Base-by-base conservation (phyloP, 2,329 filamentous ascomycete genomes). In the Cordyceps farinosa region DNA sequence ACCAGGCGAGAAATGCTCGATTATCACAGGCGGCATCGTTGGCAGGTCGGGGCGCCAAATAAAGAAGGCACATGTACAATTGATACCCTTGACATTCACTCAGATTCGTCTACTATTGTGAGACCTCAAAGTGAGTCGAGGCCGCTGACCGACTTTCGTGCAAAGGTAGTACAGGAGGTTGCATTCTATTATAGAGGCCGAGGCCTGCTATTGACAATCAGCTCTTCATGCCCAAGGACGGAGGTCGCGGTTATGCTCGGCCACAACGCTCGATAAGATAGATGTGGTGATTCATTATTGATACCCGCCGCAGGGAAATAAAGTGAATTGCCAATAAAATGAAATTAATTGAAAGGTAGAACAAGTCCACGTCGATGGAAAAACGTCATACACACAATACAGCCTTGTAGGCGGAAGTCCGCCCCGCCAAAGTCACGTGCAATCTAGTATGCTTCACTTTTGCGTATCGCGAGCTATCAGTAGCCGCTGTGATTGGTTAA, bases 11-110 rank as follows among this genome's bases (percentile, higher is more conserved):
- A 67, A 86, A 87, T 72, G 80, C 82, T 54, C 82, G 86, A 69
- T 73, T 87, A 75, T 80, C 83, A 22, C 78, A 79, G 69, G 73
- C 78, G 29, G 80, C 83, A 10, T 82, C 83, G 32, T 70, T 86
- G 60, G 82, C 80, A 44, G 85, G 85, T 4, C 79, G 85, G 70
- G 85, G 84, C 45, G 84, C 84, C 7, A 82, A 77, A 69, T 87
- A 65, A 73, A 51, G 15, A 63, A 9, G 56, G 34, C 34, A 36
- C 34, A 51, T 44, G 50, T 52, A 59, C 27, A 61, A 61, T 57
- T 30, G 54, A 61, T 56, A 59, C 47, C 30, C 61, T 59, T 40
- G 55, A 32, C 4, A 27, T 44, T 27, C 17, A 17, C 27, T 32
- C 36, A 30, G 22, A 30, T 5, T 6, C 3, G 13, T 50, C 45